These are phyloP conservation scores for Amoebophrya sp. DNA, from an alignment of 169 alveolate genomes.

Conservation along the genomic window DNA sequence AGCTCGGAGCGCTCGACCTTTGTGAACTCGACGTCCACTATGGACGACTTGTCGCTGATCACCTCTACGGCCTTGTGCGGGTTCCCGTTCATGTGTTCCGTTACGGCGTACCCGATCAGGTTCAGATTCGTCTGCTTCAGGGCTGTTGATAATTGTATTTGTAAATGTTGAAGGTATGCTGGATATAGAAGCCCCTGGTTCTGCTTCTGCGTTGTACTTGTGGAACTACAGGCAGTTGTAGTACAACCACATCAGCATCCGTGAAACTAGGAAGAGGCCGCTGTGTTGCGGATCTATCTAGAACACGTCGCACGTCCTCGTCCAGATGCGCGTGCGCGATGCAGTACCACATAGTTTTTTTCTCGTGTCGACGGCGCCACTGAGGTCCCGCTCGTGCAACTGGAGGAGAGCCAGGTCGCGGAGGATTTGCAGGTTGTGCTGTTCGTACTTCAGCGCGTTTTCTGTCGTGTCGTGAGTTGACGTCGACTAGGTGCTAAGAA, in stretches of 20 bases:
- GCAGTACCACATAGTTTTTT: slow-evolving; percentile 38
- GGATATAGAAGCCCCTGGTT: too few relatives aligned
- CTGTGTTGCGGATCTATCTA: too few relatives aligned
- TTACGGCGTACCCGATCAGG: slow-evolving; percentile 41
- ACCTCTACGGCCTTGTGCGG: neutral
- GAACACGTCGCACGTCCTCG: too few relatives aligned
- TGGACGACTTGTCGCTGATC: neutral
- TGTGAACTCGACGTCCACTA: neutral
- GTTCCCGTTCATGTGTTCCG: slow-evolving; percentile 38
- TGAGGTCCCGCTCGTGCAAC: slow-evolving; percentile 48
- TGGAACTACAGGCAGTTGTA: too few relatives aligned
- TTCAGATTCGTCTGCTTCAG: neutral
- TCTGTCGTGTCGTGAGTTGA: too few relatives aligned
- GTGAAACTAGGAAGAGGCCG: too few relatives aligned
- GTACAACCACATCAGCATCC: too few relatives aligned
- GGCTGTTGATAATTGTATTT: too few relatives aligned
- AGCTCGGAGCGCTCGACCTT: neutral
- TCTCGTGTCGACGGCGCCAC: slow-evolving; percentile 46
- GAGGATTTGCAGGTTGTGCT: slow-evolving; percentile 46
- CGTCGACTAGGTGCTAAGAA: too few relatives aligned
- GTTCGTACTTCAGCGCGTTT: slow-evolving; percentile 45
- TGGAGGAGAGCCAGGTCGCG: slow-evolving; percentile 54
- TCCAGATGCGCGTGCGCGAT: too few relatives aligned
- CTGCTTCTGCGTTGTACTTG: too few relatives aligned
- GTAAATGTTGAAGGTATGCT: too few relatives aligned